A percentile compares a stretch with the other conserved stretches of the same genome.
These are phyloP conservation scores for Ogataea thermomethanolica DNA, from an alignment of 805 yeast genomes.

Conservation along the genomic window DNA sequence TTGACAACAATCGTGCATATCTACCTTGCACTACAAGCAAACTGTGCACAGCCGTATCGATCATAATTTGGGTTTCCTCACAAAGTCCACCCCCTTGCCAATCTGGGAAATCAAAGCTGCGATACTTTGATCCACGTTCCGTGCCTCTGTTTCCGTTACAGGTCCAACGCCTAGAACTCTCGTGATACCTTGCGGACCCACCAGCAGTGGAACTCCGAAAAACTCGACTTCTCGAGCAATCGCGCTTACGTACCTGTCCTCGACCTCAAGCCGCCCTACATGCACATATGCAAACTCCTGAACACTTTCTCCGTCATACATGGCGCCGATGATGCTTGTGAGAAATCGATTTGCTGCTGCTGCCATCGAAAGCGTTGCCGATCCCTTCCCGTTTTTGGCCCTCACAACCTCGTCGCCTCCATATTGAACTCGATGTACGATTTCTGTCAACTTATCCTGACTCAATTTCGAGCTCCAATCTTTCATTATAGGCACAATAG, in stretches of 20 bases:
- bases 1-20: no score
- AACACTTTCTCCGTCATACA: constrained; percentile 58
- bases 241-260: constrained; percentile 43
- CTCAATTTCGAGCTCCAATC: constrained; percentile 31
- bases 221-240: constrained; percentile 38
- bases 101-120: constrained; percentile 19
- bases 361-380: constrained; percentile 96
- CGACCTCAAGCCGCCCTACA: constrained; percentile 30
- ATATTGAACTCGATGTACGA: constrained; percentile 82
- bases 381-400: constrained; percentile 92
- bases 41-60: not conserved
- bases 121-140: constrained; percentile 10
- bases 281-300: constrained; percentile 64
- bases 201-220: constrained; percentile 60
- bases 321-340: constrained; percentile 58
- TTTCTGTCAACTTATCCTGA: constrained; percentile 41
- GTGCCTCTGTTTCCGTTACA: no score
- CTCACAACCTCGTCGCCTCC: constrained; percentile 91
- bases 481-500: constrained; percentile 77
- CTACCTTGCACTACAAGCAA: not conserved
- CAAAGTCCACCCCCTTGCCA: constrained; percentile 23
- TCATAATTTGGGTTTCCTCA: constrained; percentile 18
- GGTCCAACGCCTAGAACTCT: constrained; percentile 34
- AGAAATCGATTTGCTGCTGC: constrained; percentile 80
- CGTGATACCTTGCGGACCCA: constrained; percentile 51